Conservation (phyloP, 495 filamentous ascomycete species). For the Talaromyces borbonicus region DNA sequence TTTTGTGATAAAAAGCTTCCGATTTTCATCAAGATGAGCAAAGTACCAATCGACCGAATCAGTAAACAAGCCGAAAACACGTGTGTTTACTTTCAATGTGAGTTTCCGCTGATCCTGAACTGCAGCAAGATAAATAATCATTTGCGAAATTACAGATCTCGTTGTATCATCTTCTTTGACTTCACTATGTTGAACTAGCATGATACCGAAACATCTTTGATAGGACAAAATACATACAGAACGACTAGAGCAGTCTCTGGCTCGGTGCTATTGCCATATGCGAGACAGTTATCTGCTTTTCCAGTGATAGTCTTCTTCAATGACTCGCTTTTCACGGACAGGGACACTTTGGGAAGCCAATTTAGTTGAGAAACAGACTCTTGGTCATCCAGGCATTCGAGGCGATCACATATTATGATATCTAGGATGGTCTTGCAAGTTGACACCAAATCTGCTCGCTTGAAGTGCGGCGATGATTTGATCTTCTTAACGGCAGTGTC, state of each 20-base stretch:
- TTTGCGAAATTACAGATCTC: conserved; percentile 1
- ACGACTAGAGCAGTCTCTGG: not conserved
- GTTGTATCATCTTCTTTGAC: not conserved
- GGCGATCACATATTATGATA: no score
- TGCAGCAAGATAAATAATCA: conserved; percentile 6
- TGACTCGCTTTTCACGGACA: not conserved
- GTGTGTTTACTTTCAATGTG: not conserved
- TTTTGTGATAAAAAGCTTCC: conserved; percentile 1
- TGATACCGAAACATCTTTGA: not conserved
- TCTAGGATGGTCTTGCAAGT: no score
- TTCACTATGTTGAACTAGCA: not conserved
- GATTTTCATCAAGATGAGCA: not conserved
- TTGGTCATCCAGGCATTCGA: no score
- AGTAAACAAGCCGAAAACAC: not conserved
- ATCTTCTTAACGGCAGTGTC: not conserved
- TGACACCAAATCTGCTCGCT: not conserved
- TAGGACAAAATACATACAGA: not conserved
- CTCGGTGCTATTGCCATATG: not conserved
- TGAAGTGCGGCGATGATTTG: not conserved
- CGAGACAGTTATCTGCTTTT: not conserved
- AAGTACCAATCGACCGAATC: not conserved
- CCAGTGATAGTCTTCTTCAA: not conserved
- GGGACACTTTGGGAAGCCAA: not conserved
- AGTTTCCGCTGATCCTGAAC: not conserved
- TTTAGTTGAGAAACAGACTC: no score